These are phyloP conservation scores for Cenchrus americanus DNA, from an alignment of 176 grass and related monocot genomes.

Conservation along the genomic window DNA sequence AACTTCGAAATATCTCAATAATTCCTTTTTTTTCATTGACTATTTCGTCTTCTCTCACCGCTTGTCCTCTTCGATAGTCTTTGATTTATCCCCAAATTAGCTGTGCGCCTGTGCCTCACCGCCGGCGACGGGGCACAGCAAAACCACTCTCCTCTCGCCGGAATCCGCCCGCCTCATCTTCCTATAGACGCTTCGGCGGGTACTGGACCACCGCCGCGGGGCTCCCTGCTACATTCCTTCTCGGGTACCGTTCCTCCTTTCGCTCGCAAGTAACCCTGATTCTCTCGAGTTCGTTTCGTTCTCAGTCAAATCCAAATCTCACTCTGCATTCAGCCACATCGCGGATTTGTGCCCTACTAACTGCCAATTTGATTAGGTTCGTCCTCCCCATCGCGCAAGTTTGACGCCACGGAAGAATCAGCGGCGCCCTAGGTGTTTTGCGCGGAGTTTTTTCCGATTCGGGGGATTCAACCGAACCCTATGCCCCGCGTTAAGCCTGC, in stretches of 20 bases:
- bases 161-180: background rate
- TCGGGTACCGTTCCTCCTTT: background rate
- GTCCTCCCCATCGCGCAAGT: background rate
- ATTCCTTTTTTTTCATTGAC: background rate
- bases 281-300: background rate
- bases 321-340: background rate
- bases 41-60: background rate
- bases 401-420: background rate
- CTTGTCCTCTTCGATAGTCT: background rate
- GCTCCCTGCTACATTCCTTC: background rate
- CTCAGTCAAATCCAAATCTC: background rate
- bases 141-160: background rate
- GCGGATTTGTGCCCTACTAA: background rate
- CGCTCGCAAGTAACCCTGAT: background rate
- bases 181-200: background rate
- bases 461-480: constrained; percentile 8
- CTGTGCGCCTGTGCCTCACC: background rate
- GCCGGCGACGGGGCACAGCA: background rate
- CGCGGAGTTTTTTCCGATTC: background rate
- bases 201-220: no score
- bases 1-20: no score
- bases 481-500: constrained; percentile 25
- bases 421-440: background rate
- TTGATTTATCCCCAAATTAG: constrained; percentile 18
- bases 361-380: background rate